Conservation (phyloP, 805 yeast genomes). For the Sugiyamaella qingdaonensis region DNA sequence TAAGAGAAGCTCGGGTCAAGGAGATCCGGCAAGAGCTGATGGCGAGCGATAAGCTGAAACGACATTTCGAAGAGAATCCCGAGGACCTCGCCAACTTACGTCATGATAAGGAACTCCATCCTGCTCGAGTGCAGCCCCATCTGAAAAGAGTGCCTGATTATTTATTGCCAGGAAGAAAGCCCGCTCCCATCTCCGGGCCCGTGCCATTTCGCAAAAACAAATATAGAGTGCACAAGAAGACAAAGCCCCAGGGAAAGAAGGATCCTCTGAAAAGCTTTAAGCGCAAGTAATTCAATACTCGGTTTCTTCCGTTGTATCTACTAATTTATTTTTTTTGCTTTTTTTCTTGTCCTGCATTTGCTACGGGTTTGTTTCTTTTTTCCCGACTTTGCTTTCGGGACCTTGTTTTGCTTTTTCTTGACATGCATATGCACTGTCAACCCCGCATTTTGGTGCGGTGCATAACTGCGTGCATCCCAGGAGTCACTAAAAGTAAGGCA, state of each 20-base stretch:
- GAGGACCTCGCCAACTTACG: conserved; percentile 84
- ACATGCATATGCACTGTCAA: too few relatives aligned
- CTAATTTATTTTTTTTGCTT: too few relatives aligned
- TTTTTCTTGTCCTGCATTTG: too few relatives aligned
- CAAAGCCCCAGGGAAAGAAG: conserved; percentile 30
- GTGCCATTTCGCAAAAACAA: conserved; percentile 27
- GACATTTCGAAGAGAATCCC: conserved; percentile 96
- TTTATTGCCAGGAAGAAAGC: conserved; percentile 54
- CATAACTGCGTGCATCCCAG: too few relatives aligned
- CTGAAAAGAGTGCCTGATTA: conserved; percentile 91
- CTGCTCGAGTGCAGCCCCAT: conserved; percentile 76
- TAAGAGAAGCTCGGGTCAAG: conserved; percentile 88
- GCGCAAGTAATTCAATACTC: neutral
- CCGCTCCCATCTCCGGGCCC: conserved; percentile 14
- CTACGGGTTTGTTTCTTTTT: too few relatives aligned
- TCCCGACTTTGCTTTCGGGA: too few relatives aligned
- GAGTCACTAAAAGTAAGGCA: too few relatives aligned
- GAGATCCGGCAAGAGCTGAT: conserved; percentile 85
- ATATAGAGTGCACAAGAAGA: conserved; percentile 21
- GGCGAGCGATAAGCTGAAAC: conserved; percentile 81
- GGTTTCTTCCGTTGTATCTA: too few relatives aligned
- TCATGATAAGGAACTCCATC: conserved; percentile 86
- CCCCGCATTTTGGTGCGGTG: too few relatives aligned
- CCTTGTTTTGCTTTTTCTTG: too few relatives aligned
- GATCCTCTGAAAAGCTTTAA: conserved; percentile 62